Evolutionary conservation across 2,329 filamentous ascomycete species (phyloP).

Genomic region (Akanthomyces muscarius): DNA sequence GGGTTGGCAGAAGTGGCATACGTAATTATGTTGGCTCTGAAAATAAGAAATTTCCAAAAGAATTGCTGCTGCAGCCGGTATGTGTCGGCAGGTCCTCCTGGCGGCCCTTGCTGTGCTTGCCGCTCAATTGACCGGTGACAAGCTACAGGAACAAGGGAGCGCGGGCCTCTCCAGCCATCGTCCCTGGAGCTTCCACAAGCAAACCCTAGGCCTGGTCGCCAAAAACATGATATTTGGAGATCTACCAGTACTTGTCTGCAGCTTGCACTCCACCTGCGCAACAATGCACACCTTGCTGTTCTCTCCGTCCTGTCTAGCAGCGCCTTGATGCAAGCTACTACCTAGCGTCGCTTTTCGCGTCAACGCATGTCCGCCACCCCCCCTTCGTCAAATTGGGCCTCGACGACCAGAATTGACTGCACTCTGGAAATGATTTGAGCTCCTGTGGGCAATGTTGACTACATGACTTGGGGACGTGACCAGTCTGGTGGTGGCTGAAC

Average conservation of each 20-base stretch:
- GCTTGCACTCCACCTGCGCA: not conserved
- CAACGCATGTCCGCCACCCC: not conserved
- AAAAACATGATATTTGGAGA: not conserved
- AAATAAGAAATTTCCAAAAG: not conserved
- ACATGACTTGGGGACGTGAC: not conserved
- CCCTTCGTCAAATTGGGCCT: not conserved
- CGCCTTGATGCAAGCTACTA: not conserved
- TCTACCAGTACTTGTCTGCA: not conserved
- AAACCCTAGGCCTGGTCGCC: not conserved
- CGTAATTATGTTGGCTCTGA: not conserved
- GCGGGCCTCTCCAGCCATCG: not conserved
- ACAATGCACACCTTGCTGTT: not conserved
- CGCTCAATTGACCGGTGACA: slow-evolving; percentile 12
- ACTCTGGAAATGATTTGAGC: not conserved
- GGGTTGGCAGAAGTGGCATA: too few relatives aligned
- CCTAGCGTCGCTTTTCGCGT: slow-evolving; percentile 9
- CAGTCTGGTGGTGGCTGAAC: slow-evolving; percentile 2
- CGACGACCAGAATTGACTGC: not conserved
- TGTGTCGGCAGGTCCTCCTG: not conserved
- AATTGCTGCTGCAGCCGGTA: not conserved
- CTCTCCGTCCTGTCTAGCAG: not conserved
- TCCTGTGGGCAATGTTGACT: not conserved
- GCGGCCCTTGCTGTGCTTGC: slow-evolving; percentile 7
- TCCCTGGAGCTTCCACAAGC: not conserved
- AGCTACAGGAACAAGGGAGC: slow-evolving; percentile 6